phyloP scores from a whole-genome alignment of 1,284 basidiomycete genomes.

The Trichosporon ovoides region DNA sequence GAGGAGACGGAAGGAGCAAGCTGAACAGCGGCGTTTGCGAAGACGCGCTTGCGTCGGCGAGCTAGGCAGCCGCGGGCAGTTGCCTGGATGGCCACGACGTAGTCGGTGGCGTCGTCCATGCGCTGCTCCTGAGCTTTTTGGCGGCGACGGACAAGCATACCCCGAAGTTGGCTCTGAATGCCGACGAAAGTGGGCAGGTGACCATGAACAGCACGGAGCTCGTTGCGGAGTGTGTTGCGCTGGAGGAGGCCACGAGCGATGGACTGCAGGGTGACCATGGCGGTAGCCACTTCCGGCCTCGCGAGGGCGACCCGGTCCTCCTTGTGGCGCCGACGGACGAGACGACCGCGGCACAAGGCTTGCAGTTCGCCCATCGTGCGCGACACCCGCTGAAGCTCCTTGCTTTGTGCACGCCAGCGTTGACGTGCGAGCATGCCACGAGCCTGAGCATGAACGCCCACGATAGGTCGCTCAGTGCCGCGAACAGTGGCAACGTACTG shows the following conservation, averaged over 20 bases:
- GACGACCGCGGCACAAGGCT: slow-evolving; percentile 56
- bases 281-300: slow-evolving; percentile 28
- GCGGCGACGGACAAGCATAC: slow-evolving; percentile 66
- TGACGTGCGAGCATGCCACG: slow-evolving; percentile 68
- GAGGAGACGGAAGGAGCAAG: slow-evolving; percentile 66
- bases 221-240: slow-evolving; percentile 29
- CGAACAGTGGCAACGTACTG: slow-evolving; percentile 18
- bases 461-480: slow-evolving; percentile 32
- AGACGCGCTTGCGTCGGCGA: slow-evolving; percentile 65
- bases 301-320: slow-evolving; percentile 51
- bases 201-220: slow-evolving; percentile 24
- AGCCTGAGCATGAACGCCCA: slow-evolving; percentile 68
- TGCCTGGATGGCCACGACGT: slow-evolving; percentile 76
- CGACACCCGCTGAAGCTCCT: slow-evolving; percentile 51
- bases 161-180: slow-evolving; percentile 77
- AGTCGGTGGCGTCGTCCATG: slow-evolving; percentile 63
- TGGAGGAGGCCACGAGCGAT: slow-evolving; percentile 33
- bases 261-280: slow-evolving; percentile 38
- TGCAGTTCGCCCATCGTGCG: slow-evolving; percentile 57
- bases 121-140: slow-evolving; percentile 65
- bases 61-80: slow-evolving; percentile 74
- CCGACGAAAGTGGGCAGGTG: slow-evolving; percentile 51
- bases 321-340: slow-evolving; percentile 38
- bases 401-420: slow-evolving; percentile 46
- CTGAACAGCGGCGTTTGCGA: slow-evolving; percentile 46